Conservation (phyloP, 2,329 filamentous ascomycete species). For the Xylaria sp. region DNA sequence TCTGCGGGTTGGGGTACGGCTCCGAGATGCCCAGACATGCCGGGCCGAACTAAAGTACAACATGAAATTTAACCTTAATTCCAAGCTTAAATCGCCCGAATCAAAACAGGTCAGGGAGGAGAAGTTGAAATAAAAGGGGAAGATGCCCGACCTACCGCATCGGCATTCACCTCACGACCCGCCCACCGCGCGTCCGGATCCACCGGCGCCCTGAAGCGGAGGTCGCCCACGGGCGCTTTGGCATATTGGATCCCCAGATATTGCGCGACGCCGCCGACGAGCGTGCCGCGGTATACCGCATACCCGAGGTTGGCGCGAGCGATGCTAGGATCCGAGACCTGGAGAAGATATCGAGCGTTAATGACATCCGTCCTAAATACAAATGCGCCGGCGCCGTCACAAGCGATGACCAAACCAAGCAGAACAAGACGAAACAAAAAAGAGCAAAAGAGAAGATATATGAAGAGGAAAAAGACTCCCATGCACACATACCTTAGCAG, state of each 20-base stretch:
- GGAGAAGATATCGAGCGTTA: not conserved
- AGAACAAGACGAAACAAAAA: not conserved
- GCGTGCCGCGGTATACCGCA: conserved; percentile 56
- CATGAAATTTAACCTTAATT: conserved; percentile 1
- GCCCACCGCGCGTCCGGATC: conserved; percentile 51
- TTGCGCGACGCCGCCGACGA: conserved; percentile 55
- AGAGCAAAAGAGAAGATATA: not conserved
- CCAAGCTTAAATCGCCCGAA: not conserved
- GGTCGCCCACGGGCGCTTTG: conserved; percentile 59
- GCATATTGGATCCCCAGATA: conserved; percentile 65
- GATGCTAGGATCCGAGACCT: conserved; percentile 29
- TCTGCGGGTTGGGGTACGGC: conserved; percentile 43
- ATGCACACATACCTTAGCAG: not conserved
- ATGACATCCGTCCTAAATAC: not conserved
- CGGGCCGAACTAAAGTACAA: conserved; percentile 54
- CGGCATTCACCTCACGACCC: not conserved
- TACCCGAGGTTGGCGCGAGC: conserved; percentile 57
- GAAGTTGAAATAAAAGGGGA: not conserved
- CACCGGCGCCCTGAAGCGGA: conserved; percentile 62
- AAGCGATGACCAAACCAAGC: not conserved
- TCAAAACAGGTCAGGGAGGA: not conserved
- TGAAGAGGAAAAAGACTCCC: not conserved
- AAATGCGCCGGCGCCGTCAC: not conserved
- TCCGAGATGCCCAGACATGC: conserved; percentile 57
- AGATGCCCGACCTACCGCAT: conserved; percentile 9